These are phyloP conservation scores for Aspergillus sparsus DNA, from an alignment of 495 filamentous ascomycete species.

Conservation along the genomic window DNA sequence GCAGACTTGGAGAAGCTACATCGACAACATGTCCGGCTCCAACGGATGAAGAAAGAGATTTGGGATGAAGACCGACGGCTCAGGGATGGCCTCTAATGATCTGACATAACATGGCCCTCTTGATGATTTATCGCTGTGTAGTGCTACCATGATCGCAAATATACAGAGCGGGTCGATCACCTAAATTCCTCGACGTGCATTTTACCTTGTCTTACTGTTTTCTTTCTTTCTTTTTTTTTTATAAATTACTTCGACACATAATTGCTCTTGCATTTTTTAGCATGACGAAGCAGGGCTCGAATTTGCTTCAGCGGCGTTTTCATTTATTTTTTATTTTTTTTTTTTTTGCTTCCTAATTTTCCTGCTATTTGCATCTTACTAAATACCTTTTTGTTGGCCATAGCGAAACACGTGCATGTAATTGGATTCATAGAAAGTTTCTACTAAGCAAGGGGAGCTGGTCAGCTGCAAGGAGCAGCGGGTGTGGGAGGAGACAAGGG, in stretches of 20 bases:
- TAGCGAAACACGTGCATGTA: slow-evolving; percentile 18
- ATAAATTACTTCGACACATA: no score
- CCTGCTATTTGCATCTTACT: slow-evolving; percentile 20
- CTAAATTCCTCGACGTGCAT: slow-evolving; percentile 11
- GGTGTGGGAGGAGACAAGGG: slow-evolving; percentile 3
- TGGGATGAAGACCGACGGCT: slow-evolving; percentile 48
- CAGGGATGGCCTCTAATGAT: slow-evolving; percentile 26
- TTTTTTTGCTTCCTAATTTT: neutral
- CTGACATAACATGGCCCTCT: slow-evolving; percentile 9
- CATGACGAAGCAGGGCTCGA: slow-evolving; percentile 1
- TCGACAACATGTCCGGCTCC: slow-evolving; percentile 61
- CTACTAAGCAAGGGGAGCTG: slow-evolving; percentile 17
- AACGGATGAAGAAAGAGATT: slow-evolving; percentile 68
- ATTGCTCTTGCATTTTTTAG: slow-evolving; percentile 16
- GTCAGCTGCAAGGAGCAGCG: slow-evolving; percentile 14
- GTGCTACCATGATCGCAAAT: slow-evolving; percentile 14
- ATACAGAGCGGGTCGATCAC: slow-evolving; percentile 16
- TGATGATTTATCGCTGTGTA: slow-evolving; percentile 14
- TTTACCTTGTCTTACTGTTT: slow-evolving; percentile 5
- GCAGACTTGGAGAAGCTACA: slow-evolving; percentile 58
- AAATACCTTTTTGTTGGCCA: slow-evolving; percentile 1
- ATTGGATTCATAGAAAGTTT: slow-evolving; percentile 21
- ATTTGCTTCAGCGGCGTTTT: slow-evolving; percentile 12
- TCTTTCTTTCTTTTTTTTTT: slow-evolving; percentile 12
- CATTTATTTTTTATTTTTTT: slow-evolving; percentile 9